These are phyloP conservation scores for Artemisia annua DNA, from an alignment of 129 eudicot genomes.

Conservation along the genomic window DNA sequence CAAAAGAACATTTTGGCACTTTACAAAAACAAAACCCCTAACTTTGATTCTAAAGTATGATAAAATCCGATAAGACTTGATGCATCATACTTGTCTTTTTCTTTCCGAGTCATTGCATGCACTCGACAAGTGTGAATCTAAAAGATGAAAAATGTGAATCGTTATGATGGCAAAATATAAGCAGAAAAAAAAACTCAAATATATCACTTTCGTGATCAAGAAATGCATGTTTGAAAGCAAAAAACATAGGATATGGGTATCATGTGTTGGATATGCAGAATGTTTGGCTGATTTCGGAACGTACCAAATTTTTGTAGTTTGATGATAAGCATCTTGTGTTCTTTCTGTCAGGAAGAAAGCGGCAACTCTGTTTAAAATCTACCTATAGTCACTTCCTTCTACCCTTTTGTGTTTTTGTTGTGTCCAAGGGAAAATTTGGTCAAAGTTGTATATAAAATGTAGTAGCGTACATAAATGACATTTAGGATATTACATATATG, in stretches of 20 bases:
- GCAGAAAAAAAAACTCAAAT: no score
- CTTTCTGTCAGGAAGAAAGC: slow-evolving; percentile 12
- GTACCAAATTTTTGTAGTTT: slow-evolving; percentile 12
- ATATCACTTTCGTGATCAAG: background rate
- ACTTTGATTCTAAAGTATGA: background rate
- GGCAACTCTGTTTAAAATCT: slow-evolving; percentile 1
- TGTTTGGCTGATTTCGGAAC: slow-evolving; percentile 23
- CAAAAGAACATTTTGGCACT: no score
- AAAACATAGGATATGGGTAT: slow-evolving; percentile 6
- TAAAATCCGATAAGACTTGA: background rate
- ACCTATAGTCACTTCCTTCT: slow-evolving; percentile 15
- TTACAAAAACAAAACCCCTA: background rate
- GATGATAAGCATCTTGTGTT: slow-evolving; percentile 17
- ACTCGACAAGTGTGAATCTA: background rate
- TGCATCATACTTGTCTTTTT: background rate
- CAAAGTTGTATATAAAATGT: no score
- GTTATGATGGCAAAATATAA: no score
- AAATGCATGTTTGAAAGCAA: slow-evolving; percentile 16
- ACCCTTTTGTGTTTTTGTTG: background rate
- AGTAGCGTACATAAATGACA: no score
- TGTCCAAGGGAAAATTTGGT: no score
- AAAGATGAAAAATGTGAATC: background rate
- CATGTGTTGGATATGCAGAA: slow-evolving; percentile 28
- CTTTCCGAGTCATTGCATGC: background rate
- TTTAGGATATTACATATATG: no score